Base-by-base conservation (phyloP, 192 early-diverging fungal genomes). In the Coemansia sp. region DNA sequence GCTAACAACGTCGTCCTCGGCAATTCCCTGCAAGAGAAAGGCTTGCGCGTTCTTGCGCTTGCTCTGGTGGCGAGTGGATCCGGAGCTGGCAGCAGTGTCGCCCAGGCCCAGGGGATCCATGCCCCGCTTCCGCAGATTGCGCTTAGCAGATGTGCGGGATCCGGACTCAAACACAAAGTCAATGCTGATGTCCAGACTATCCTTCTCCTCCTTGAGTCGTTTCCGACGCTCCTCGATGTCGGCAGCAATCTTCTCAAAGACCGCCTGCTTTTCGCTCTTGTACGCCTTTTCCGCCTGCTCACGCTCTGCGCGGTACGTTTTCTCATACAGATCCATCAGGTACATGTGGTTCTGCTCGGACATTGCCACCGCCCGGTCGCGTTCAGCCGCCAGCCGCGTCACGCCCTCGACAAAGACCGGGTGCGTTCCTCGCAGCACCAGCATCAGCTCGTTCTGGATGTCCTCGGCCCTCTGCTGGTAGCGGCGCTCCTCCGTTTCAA, bases 131-230 rank as follows among this genome's bases (percentile, higher is more conserved):
- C 87, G 76, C 68, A 88, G 56, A 61, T 86, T 88, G 47, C 87
- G 85, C 57, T 87, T 88, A 15, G 78, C 74, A 45, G 72, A 69
- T 6, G 78, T 58, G 37, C 83, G 78, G 4, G 71, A 67, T 10
- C 74, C 73, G 13, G 69, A 37, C n/a, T 85, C 83, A 42, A 83
- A 68, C 60, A 71, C 70, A 73, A 73, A 67, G 52, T 79, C 74
- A 56, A 85, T 88, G 85, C 88, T 71, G 79, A 92, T 84, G 69
- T 93, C 93, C 83, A 92, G 78, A 70, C 87, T 92, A 61, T 94
- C 94, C 67, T 91, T 90, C 54, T 96, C 94, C 56, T 96, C 94
- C 19, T 86, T 85, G 45, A 94, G 72, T 49, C 90, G 90, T 41
- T 86, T 77, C 64, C 90, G 89, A 49, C 89, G 88, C 26, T 89